A percentile compares a stretch with the other conserved stretches of the same genome.
phyloP scores from a whole-genome alignment of 371 early-diverging fungal genomes.

The Rhizopus microsporus region DNA sequence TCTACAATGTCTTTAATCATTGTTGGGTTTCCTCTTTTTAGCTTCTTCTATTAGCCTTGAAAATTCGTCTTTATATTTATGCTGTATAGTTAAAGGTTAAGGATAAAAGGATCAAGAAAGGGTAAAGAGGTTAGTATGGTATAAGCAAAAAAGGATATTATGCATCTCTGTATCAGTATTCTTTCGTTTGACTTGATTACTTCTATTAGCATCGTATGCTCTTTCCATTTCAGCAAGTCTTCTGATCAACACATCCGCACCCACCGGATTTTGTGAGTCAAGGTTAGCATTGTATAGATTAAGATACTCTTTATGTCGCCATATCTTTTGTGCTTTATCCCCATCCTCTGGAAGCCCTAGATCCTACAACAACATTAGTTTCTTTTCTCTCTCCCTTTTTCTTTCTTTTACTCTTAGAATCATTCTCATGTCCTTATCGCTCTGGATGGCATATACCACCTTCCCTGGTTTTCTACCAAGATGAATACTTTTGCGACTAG shows the following conservation, averaged over 20 bases:
- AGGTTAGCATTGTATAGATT: slow-evolving; percentile 25
- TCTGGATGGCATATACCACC: slow-evolving; percentile 13
- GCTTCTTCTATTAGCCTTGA: slow-evolving; percentile 8
- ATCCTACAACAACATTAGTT: slow-evolving; percentile 1
- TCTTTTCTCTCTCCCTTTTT: background rate
- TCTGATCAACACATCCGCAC: slow-evolving; percentile 13
- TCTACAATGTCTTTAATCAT: background rate
- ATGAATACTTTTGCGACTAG: slow-evolving; percentile 1
- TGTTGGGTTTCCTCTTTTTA: slow-evolving; percentile 1
- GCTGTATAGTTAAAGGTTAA: slow-evolving; percentile 15
- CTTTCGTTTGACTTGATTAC: slow-evolving; percentile 14
- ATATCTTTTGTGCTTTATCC: slow-evolving; percentile 17
- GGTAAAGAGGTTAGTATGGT: background rate
- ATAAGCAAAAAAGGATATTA: slow-evolving; percentile 10
- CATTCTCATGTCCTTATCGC: slow-evolving; percentile 14
- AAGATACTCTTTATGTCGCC: slow-evolving; percentile 30
- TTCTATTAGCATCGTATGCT: background rate
- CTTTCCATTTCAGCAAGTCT: slow-evolving; percentile 15
- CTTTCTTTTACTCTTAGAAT: slow-evolving; percentile 13
- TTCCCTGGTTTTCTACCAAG: slow-evolving; percentile 14
- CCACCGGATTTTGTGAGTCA: slow-evolving; percentile 23
- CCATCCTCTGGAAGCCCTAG: slow-evolving; percentile 26
- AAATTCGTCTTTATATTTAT: slow-evolving; percentile 19
- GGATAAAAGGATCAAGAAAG: background rate
- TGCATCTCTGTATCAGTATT: slow-evolving; percentile 13